Evolutionary conservation across 148 eudicot genomes (phyloP), one percentile per base, ranked within the genome.

Genomic region (Rhododendron griersonianum): DNA sequence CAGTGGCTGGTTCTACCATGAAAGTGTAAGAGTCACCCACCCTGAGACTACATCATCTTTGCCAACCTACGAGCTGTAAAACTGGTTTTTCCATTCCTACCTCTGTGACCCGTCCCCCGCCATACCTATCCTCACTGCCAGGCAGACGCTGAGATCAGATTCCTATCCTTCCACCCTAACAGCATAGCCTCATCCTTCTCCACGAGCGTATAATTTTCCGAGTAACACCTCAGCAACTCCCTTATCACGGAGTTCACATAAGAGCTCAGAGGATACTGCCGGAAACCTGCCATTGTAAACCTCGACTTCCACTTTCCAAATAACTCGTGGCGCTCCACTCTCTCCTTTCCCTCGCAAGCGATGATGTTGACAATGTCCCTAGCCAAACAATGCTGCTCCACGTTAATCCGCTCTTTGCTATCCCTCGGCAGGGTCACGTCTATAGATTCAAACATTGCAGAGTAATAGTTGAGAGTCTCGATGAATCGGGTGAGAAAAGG

Each of bases 371-470:
- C 99, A 2, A 96, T 95, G 75, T 95, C 98, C 88, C 94, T 91
- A 2, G 99, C 99, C 87, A 96, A 80, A 84, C 99, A 96, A 11
- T 95, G 98, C 48, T 96, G 96, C 91, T 96, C 99, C 65, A 94
- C 94, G 4, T 85, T 90, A 5, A 96, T 91, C 63, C 98, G 83
- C 89, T 96, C 97, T 86, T 93, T 96, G 80, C 88, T 87, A 33
- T 93, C 93, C 87, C 98, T 84, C 0, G 91, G 87, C 87, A 95
- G 81, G 15, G 94, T 91, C 85, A 90, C 94, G 35, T 96, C 99
- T 13, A 96, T 94, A 0, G 98, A 96, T 89, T 96, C 99, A 23
- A 96, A 96, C 93, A 96, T 96, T 0, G 99, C 99, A 0, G 96
- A 91, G 87, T 96, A 96, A 87, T 86, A 96, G 39, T 92, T 94